Evolutionary conservation across 129 eudicot species (phyloP).

Genomic region (Solidago caesia): DNA sequence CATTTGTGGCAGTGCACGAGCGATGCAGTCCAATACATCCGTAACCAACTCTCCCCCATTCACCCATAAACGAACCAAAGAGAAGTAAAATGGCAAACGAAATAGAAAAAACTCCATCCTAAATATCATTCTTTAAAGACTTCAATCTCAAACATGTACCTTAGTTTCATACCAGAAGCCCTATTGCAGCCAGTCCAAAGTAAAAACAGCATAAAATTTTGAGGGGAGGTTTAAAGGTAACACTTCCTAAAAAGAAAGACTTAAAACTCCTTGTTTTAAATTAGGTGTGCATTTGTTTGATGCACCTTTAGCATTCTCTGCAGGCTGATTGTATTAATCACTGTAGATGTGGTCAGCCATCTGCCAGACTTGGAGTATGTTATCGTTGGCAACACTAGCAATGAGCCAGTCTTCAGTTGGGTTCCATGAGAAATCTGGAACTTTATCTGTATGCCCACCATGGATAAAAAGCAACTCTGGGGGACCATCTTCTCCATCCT

Average conservation of each 20-base stretch:
- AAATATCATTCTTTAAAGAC: neutral
- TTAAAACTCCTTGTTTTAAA: neutral
- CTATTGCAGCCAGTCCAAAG: neutral
- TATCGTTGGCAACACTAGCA: slow-evolving; percentile 80
- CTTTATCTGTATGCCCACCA: slow-evolving; percentile 76
- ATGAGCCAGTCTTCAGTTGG: slow-evolving; percentile 79
- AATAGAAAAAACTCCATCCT: neutral
- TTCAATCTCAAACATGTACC: neutral
- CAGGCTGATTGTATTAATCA: neutral
- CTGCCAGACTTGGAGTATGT: slow-evolving; percentile 83
- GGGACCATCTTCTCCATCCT: slow-evolving; percentile 84
- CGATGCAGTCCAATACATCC: neutral
- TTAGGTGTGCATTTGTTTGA: neutral
- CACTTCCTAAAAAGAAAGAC: neutral
- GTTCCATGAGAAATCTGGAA: slow-evolving; percentile 81
- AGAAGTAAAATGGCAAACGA: neutral
- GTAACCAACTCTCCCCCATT: neutral
- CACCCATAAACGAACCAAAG: neutral
- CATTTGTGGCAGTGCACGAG: neutral
- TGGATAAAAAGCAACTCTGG: slow-evolving; percentile 86
- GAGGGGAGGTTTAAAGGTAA: neutral
- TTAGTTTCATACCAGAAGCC: neutral
- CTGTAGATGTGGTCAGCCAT: slow-evolving; percentile 68
- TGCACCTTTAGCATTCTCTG: neutral
- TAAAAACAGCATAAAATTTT: neutral